Evolutionary conservation across 345 rosid species (phyloP).

Genomic region (Lagerstroemia speciosa): DNA sequence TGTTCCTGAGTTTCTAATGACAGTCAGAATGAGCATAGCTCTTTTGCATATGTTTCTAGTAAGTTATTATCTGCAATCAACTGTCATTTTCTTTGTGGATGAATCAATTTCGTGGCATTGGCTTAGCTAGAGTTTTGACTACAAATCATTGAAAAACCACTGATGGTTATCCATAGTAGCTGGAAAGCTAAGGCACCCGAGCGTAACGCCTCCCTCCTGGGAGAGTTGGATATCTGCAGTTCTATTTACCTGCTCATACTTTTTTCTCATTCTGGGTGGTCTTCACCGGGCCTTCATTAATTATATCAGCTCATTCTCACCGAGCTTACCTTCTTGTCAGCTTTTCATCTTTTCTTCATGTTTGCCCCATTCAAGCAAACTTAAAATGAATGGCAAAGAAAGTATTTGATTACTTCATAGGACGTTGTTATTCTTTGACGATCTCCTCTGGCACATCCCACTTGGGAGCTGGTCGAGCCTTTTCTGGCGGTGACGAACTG

Average conservation of each 20-base stretch:
- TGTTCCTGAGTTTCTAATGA: not conserved
- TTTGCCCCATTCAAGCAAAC: not conserved
- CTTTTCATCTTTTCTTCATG: not conserved
- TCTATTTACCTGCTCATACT: not conserved
- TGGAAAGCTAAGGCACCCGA: not conserved
- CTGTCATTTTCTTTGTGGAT: not conserved
- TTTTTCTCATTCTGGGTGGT: not conserved
- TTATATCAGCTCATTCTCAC: not conserved
- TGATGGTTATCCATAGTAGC: not conserved
- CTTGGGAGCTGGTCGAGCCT: constrained; percentile 85
- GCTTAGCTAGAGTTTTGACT: too few species aligned
- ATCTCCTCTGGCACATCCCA: not conserved
- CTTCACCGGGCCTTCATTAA: not conserved
- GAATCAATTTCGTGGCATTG: not conserved
- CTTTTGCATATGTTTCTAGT: not conserved
- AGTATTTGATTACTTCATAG: too few species aligned
- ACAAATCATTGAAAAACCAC: too few species aligned
- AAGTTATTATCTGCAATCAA: too few species aligned
- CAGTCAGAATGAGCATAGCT: not conserved
- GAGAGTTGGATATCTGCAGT: too few species aligned
- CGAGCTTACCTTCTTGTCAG: not conserved
- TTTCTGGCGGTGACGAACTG: constrained; percentile 94
- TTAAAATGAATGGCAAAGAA: constrained; percentile 37
- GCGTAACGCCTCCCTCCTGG: not conserved
- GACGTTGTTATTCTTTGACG: not conserved